phyloP scores from a whole-genome alignment of 1,284 basidiomycete species.

The Lignosus rhinocerotis region DNA sequence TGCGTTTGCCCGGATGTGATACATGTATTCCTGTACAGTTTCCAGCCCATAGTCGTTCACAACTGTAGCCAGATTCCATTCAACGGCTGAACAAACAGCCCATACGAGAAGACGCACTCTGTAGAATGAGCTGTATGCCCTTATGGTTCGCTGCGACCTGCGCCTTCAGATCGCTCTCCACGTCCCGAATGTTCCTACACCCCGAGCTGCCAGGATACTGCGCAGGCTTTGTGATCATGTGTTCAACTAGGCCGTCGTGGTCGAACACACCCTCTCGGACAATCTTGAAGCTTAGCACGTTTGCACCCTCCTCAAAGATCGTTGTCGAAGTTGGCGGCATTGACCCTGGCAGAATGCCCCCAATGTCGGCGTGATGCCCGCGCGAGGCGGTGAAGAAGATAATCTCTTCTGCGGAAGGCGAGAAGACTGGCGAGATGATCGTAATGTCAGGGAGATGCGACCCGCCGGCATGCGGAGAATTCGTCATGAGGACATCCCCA shows the following conservation, averaged over 20 bases:
- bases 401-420: conserved; percentile 55
- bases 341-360: conserved; percentile 80
- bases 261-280: conserved; percentile 85
- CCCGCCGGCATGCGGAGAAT: conserved; percentile 87
- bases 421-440: conserved; percentile 86
- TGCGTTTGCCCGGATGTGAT: conserved; percentile 87
- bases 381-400: conserved; percentile 93
- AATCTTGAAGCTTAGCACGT: conserved; percentile 92
- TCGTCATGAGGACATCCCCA: conserved; percentile 91
- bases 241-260: conserved; percentile 68
- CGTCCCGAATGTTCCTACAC: conserved; percentile 83
- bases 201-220: conserved; percentile 84
- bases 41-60: conserved; percentile 85
- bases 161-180: conserved; percentile 93
- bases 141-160: conserved; percentile 98
- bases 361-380: conserved; percentile 84
- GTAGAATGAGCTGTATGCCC: conserved; percentile 81
- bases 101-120: conserved; percentile 44
- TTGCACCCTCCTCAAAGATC: conserved; percentile 92
- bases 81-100: not conserved
- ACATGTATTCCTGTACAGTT: conserved; percentile 93
- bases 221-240: conserved; percentile 87
- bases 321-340: conserved; percentile 94
- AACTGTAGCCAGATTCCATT: conserved; percentile 43
- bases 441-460: conserved; percentile 90